Evolutionary conservation across 768 basidiomycete genomes (phyloP).

Genomic region (Leccinellum luteum): DNA sequence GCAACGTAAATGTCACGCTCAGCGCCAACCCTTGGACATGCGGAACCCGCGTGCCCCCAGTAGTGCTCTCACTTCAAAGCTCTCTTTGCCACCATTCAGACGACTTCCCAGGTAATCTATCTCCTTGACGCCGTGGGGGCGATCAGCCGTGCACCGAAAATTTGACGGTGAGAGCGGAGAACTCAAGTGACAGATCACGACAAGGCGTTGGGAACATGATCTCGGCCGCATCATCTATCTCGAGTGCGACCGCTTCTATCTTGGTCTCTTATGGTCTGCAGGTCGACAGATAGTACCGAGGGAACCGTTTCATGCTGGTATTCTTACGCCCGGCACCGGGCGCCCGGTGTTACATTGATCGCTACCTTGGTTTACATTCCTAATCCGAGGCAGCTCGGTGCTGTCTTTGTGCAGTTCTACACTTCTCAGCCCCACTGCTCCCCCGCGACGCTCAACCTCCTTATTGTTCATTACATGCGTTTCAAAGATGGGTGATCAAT

Average conservation of each 20-base stretch:
- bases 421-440: not conserved
- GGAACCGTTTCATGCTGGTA: slow-evolving; percentile 8
- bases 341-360: slow-evolving; percentile 8
- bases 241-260: slow-evolving; percentile 9
- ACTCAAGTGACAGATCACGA: slow-evolving; percentile 1
- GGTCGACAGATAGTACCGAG: slow-evolving; percentile 3
- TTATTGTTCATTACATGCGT: not conserved
- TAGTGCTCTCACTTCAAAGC: not conserved
- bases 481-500: slow-evolving; percentile 3
- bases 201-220: slow-evolving; percentile 4
- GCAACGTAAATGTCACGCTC: slow-evolving; percentile 18
- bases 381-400: not conserved
- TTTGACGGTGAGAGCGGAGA: slow-evolving; percentile 13
- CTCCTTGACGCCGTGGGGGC: not conserved
- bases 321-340: slow-evolving; percentile 21
- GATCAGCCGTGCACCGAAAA: slow-evolving; percentile 8
- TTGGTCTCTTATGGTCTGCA: slow-evolving; percentile 7
- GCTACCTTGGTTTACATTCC: slow-evolving; percentile 6
- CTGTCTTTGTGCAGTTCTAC: not conserved
- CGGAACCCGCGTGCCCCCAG: not conserved
- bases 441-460: not conserved
- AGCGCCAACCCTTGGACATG: slow-evolving; percentile 1
- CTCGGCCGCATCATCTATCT: slow-evolving; percentile 12
- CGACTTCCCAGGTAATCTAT: slow-evolving; percentile 3
- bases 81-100: not conserved